These are phyloP conservation scores for Coprinopsis marcescibilis DNA, from an alignment of 768 basidiomycete species.

Conservation along the genomic window DNA sequence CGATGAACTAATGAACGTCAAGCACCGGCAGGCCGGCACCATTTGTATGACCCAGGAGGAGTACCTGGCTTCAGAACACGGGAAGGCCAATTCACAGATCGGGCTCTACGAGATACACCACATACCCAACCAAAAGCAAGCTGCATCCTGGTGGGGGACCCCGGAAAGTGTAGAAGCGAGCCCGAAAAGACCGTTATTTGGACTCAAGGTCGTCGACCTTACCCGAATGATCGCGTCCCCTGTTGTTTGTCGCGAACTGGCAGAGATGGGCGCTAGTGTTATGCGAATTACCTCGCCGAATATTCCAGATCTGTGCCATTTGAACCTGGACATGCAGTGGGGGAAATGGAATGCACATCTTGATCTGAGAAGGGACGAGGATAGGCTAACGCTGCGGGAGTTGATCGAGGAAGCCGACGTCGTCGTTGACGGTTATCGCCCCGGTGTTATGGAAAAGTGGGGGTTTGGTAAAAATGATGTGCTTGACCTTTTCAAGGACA, in stretches of 20 bases:
- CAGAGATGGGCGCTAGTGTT: slow-evolving; percentile 24
- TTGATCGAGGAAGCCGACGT: slow-evolving; percentile 23
- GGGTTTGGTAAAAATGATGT: slow-evolving; percentile 26
- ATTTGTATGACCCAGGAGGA: slow-evolving; percentile 19
- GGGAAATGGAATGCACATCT: slow-evolving; percentile 24
- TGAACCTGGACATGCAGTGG: slow-evolving; percentile 20
- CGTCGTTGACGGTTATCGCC: slow-evolving; percentile 25
- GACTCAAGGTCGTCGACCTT: slow-evolving; percentile 22
- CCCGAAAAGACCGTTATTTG: slow-evolving; percentile 17
- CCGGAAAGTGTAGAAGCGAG: slow-evolving; percentile 8
- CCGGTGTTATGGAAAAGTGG: slow-evolving; percentile 22
- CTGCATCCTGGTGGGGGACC: slow-evolving; percentile 16
- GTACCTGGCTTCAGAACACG: slow-evolving; percentile 17
- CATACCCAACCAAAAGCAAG: slow-evolving; percentile 16
- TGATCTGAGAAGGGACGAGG: slow-evolving; percentile 19
- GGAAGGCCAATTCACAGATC: slow-evolving; percentile 20
- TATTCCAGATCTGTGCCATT: slow-evolving; percentile 17
- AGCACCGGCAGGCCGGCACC: slow-evolving; percentile 21
- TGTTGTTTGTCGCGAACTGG: slow-evolving; percentile 18
- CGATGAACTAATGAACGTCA: slow-evolving; percentile 18
- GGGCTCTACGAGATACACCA: slow-evolving; percentile 21
- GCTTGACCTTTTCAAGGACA: slow-evolving; percentile 17
- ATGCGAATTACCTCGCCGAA: slow-evolving; percentile 23
- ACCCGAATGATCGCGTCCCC: slow-evolving; percentile 25
- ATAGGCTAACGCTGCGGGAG: slow-evolving; percentile 11